Base-by-base conservation (phyloP, 2,329 filamentous ascomycete genomes). In the Diaporthe amygdali region DNA sequence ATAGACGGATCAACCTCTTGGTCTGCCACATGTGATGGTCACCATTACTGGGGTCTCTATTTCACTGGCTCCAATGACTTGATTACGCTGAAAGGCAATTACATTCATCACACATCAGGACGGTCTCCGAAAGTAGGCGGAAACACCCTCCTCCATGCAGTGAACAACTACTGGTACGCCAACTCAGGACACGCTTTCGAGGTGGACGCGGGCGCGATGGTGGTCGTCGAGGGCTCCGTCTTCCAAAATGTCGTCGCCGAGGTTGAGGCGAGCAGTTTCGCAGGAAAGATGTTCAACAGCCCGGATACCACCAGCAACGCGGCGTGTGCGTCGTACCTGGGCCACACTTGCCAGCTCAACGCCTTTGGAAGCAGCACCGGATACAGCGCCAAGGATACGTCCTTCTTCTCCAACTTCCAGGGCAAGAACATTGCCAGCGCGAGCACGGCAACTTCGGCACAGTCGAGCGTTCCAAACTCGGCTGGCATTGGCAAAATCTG, bases 121-220 rank as follows among this genome's bases (percentile, higher is more conserved):
- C 88, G 89, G 67, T 81, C 82, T 15, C 89, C 88, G 75, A 90
- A 90, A 82, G 82, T 91, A 20, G 83, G 83, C 27, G 87, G 87
- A 78, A 88, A 88, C 68, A 84, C 89, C 54, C 81, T 84, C 22
- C 79, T 91, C 67, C 89, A 91, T 79, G 87, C 86, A 51, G 87
- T 89, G 77, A 90, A 90, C 86, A 91, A 90, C 84, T 89, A 87
- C 84, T 90, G 84, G 82, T 83, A 88, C 76, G 82, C 85, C 76
- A 87, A 85, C 78, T 77, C 80, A 25, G 86, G 86, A 61, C 89
- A 91, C 79, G 86, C 88, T n/a, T 90, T 91, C 77, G 89, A 89
- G 79, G 79, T 85, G 59, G 82, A 82, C 66, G 59, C 77, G 7
- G 84, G 83, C 51, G 81, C 75, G 64, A 81, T 81, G 74, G 83